These are phyloP conservation scores for Colletotrichum orchidophilum DNA, from an alignment of 2,329 filamentous ascomycete species.

Conservation along the genomic window DNA sequence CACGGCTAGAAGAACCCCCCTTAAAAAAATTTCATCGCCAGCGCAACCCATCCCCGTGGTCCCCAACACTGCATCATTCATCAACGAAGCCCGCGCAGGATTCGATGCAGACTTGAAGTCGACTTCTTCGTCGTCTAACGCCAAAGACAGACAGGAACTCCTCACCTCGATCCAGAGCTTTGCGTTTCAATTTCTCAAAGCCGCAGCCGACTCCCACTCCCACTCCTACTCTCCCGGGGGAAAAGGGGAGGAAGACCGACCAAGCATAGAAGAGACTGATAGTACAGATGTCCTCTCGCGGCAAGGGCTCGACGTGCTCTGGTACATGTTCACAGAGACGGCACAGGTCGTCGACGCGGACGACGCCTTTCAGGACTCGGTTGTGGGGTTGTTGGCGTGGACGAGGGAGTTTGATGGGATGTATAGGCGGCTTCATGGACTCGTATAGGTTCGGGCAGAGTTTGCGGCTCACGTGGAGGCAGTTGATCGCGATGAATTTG, in stretches of 20 bases:
- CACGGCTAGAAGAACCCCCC: neutral
- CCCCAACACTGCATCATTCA: neutral
- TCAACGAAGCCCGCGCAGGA: neutral
- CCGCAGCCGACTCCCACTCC: neutral
- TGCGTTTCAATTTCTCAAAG: neutral
- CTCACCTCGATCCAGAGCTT: conserved; percentile 6
- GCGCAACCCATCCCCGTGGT: too few relatives aligned
- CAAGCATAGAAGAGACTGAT: neutral
- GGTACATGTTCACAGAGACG: neutral
- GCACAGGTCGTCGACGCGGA: neutral
- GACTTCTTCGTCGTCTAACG: neutral
- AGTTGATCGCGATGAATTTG: neutral
- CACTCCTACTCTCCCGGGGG: too few relatives aligned
- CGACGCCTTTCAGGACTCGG: neutral
- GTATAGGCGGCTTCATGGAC: neutral
- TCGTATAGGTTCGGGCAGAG: neutral
- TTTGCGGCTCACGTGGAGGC: neutral
- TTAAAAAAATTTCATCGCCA: neutral
- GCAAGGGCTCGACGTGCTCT: neutral
- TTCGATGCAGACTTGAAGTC: neutral
- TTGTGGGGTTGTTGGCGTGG: neutral
- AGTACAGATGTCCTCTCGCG: neutral
- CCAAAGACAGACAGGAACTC: neutral
- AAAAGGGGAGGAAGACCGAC: neutral
- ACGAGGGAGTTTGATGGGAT: neutral